Base-by-base conservation (phyloP, 257 asterid genomes). In the Plectranthus barbatus region DNA sequence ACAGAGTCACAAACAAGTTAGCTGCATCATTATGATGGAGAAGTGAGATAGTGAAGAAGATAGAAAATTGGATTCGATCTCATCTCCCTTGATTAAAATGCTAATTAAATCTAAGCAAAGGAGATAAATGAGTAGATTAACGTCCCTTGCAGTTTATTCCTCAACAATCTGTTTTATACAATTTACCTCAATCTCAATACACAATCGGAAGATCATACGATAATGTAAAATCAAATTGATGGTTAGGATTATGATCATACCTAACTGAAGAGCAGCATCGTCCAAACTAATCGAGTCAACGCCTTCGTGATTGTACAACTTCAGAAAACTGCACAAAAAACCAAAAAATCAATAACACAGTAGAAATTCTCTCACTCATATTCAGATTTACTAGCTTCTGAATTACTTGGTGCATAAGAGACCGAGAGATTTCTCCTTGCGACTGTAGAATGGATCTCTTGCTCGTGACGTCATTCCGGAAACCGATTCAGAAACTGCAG, bases 391-490 rank as follows among this genome's bases (percentile, higher is more conserved):
- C 24, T 23, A 36, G 45, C 26, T 17, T 18, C 11, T 10, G 69
- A 59, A 60, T 60, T 82, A 82, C 89, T 80, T 80, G 71, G 89
- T 64, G 77, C 86, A 83, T 17, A 83, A 68, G 56, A 77, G 74
- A 55, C 86, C 84, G 63, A 83, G 82, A 8, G 89, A 80, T 60
- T 83, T 83, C 42, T 83, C 84, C 73, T 83, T 80, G 63, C 89
- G 84, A 62, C 79, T 50, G 74, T 83, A 83, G 34, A 40, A 44
- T 26, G 76, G 80, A 44, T 59, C 75, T 69, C 74, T 74, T 37
- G 74, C 81, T 24, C 73, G 72, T 50, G 77, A 51, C 57, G 81
- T 71, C 81, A 76, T 76, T 62, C 9, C 77, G 18, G 13, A 54
- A 42, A 51, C 33, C 37, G 58, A 39, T 39, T 13, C 46, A 42